These are phyloP conservation scores for Neurospora sp. DNA, from an alignment of 2,329 filamentous ascomycete genomes.

Conservation along the genomic window DNA sequence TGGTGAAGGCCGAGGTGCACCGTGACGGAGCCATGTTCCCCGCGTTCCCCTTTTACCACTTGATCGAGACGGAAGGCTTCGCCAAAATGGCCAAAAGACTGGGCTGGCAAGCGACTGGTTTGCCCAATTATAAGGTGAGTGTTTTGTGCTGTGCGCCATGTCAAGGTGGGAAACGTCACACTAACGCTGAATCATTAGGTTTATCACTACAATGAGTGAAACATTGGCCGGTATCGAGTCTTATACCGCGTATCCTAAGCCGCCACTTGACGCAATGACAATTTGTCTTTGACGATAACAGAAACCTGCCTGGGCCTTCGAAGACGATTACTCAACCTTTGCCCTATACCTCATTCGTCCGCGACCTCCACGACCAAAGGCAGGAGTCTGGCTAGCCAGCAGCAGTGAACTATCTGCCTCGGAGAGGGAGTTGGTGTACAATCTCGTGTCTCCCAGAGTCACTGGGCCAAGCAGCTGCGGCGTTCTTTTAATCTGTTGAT, in stretches of 20 bases:
- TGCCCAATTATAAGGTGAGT: constrained; percentile 91
- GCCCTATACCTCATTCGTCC: not conserved
- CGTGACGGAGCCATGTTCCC: constrained; percentile 98
- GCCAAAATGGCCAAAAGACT: constrained; percentile 91
- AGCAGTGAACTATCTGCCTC: not conserved
- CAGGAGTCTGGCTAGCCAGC: constrained; percentile 1
- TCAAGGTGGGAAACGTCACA: not conserved
- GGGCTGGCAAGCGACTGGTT: constrained; percentile 75
- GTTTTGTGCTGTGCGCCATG: not conserved
- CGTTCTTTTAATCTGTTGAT: not conserved
- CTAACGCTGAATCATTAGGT: constrained; percentile 43
- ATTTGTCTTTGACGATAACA: not conserved
- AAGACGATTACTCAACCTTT: not conserved
- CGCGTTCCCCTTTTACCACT: constrained; percentile 87
- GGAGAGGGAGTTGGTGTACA: not conserved
- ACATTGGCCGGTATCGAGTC: not conserved
- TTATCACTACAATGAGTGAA: constrained; percentile 81
- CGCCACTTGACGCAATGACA: not conserved
- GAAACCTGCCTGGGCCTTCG: not conserved
- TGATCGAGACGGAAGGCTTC: constrained; percentile 97
- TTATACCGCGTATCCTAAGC: not conserved
- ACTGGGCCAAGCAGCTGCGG: not conserved
- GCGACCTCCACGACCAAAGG: constrained; percentile 1
- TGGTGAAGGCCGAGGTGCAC: constrained; percentile 96
- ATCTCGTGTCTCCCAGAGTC: not conserved